These are phyloP conservation scores for Shiraia bambusicola DNA, from an alignment of 2,329 filamentous ascomycete genomes.

Conservation along the genomic window DNA sequence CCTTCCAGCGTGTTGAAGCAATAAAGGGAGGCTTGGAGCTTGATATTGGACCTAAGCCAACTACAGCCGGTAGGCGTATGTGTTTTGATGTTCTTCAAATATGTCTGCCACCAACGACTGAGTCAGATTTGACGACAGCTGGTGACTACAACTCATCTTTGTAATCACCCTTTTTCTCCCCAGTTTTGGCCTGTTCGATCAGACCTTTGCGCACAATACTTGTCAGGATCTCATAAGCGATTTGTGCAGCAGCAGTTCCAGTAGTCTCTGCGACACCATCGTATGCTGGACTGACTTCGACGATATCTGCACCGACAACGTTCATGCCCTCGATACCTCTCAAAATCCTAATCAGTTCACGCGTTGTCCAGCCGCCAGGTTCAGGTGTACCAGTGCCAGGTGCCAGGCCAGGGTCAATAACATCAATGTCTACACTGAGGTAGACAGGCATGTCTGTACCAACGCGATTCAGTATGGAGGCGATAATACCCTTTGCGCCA, in stretches of 20 bases:
- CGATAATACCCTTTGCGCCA: slow-evolving; percentile 69
- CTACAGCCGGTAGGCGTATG: too few species aligned
- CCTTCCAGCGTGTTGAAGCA: too few species aligned
- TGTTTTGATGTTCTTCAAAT: too few species aligned
- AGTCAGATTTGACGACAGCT: background rate
- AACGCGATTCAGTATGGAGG: slow-evolving; percentile 69
- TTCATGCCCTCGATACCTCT: slow-evolving; percentile 80
- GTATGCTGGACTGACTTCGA: slow-evolving; percentile 85
- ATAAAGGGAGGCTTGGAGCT: too few species aligned
- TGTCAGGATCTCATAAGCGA: slow-evolving; percentile 83
- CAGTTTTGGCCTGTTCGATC: slow-evolving; percentile 42
- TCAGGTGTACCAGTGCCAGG: slow-evolving; percentile 87
- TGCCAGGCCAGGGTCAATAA: slow-evolving; percentile 70
- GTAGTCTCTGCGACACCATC: slow-evolving; percentile 80
- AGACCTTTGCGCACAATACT: slow-evolving; percentile 65
- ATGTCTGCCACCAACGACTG: too few species aligned
- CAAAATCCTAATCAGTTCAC: slow-evolving; percentile 82
- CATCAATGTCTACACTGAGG: slow-evolving; percentile 78
- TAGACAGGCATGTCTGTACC: slow-evolving; percentile 79
- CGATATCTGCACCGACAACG: slow-evolving; percentile 84
- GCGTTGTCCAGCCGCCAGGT: slow-evolving; percentile 86
- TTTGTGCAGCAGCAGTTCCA: slow-evolving; percentile 78
- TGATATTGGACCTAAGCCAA: too few species aligned
- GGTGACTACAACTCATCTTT: slow-evolving; percentile 32
- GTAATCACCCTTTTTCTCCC: slow-evolving; percentile 11